These are phyloP conservation scores for Tephrocybe sp. DNA, from an alignment of 768 basidiomycete species.

Conservation along the genomic window DNA sequence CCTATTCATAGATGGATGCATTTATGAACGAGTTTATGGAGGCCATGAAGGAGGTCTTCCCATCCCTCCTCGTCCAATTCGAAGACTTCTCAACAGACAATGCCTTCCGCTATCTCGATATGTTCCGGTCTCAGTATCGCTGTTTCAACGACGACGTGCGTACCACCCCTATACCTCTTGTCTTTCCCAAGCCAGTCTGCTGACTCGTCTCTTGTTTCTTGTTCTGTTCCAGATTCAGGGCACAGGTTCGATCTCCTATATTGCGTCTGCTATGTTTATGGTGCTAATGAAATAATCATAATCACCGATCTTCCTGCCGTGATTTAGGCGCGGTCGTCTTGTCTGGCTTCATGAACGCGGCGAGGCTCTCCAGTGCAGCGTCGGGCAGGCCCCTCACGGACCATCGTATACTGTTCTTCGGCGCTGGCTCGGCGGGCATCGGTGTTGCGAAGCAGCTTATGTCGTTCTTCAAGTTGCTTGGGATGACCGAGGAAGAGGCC, in stretches of 20 bases:
- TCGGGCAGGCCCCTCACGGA: slow-evolving; percentile 58
- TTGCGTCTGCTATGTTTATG: slow-evolving; percentile 1
- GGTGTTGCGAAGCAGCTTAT: slow-evolving; percentile 84
- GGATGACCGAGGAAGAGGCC: slow-evolving; percentile 67
- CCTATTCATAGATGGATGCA: slow-evolving; percentile 52
- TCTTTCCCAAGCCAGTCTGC: not conserved
- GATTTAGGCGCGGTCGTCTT: slow-evolving; percentile 65
- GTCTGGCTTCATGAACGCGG: slow-evolving; percentile 75
- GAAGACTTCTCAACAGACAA: slow-evolving; percentile 80
- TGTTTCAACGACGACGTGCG: slow-evolving; percentile 77
- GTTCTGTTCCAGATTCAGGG: slow-evolving; percentile 53
- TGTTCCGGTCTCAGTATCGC: slow-evolving; percentile 55
- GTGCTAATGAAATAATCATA: slow-evolving; percentile 8
- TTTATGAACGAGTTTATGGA: slow-evolving; percentile 81
- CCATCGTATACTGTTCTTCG: slow-evolving; percentile 85
- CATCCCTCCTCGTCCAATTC: slow-evolving; percentile 69
- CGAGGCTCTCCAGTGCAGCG: slow-evolving; percentile 55
- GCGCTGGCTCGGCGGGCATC: slow-evolving; percentile 88
- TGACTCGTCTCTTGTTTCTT: slow-evolving; percentile 10
- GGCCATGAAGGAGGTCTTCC: slow-evolving; percentile 64
- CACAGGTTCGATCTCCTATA: slow-evolving; percentile 39
- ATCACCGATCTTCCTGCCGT: not conserved
- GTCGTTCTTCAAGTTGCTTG: slow-evolving; percentile 77
- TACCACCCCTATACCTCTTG: slow-evolving; percentile 11
- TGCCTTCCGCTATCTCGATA: slow-evolving; percentile 71